Conservation (phyloP, 2,329 filamentous ascomycete species). For the Claviceps spartinae region DNA sequence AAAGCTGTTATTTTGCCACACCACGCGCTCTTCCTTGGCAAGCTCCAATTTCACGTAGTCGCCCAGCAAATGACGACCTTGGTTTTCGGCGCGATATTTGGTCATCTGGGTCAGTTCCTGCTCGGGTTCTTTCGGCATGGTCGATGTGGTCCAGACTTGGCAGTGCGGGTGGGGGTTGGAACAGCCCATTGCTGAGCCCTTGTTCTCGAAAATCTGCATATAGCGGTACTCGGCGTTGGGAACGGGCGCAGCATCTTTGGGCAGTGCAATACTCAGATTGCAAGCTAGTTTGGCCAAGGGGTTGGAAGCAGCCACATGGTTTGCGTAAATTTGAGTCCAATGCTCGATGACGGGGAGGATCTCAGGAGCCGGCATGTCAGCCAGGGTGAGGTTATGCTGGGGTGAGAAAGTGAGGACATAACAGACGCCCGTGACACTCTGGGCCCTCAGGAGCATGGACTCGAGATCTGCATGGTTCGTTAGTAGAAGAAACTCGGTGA, state of each 20-base stretch:
- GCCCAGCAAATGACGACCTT: slow-evolving; percentile 60
- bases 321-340: slow-evolving; percentile 82
- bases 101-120: slow-evolving; percentile 66
- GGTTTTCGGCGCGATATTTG: slow-evolving; percentile 62
- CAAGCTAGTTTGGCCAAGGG: slow-evolving; percentile 37
- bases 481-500: background rate
- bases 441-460: slow-evolving; percentile 63
- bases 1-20: slow-evolving; percentile 79
- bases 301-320: slow-evolving; percentile 61
- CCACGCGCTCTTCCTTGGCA: slow-evolving; percentile 68
- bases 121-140: slow-evolving; percentile 75
- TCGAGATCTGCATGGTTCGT: slow-evolving; percentile 43
- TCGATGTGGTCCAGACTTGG: slow-evolving; percentile 90
- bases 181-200: slow-evolving; percentile 94
- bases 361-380: slow-evolving; percentile 65
- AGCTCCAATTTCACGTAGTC: slow-evolving; percentile 81
- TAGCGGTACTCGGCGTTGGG: slow-evolving; percentile 74
- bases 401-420: slow-evolving; percentile 94
- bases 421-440: slow-evolving; percentile 86
- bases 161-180: slow-evolving; percentile 97
- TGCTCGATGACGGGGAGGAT: slow-evolving; percentile 76
- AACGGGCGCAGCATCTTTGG: slow-evolving; percentile 20
- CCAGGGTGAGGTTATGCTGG: slow-evolving; percentile 80
- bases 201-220: slow-evolving; percentile 99
- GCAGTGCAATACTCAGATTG: slow-evolving; percentile 25